Evolutionary conservation across 805 yeast species (phyloP).

Genomic region (Kodamaea jinghongensis): DNA sequence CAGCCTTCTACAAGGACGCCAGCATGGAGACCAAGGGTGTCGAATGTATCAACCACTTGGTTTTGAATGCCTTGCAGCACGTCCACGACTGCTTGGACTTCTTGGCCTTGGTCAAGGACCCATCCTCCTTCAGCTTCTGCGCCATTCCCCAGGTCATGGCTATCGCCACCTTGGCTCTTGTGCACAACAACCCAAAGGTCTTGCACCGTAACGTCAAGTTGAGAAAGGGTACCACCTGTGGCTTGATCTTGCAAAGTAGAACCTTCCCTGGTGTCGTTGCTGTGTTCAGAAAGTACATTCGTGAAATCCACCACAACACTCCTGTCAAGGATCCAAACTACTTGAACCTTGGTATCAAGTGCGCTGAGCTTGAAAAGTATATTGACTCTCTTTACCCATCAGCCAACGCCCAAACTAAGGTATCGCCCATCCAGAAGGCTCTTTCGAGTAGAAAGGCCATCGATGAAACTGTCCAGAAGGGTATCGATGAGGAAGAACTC

Average conservation of each 20-base stretch:
- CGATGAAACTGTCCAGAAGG: conserved; percentile 10
- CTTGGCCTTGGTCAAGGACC: conserved; percentile 73
- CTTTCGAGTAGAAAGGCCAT: conserved; percentile 10
- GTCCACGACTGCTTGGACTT: conserved; percentile 74
- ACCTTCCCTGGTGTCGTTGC: conserved; percentile 71
- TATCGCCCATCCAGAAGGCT: conserved; percentile 7
- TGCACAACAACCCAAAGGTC: conserved; percentile 76
- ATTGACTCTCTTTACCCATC: conserved; percentile 73
- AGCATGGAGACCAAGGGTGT: conserved; percentile 58
- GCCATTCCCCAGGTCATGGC: conserved; percentile 99
- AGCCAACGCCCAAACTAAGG: conserved; percentile 9
- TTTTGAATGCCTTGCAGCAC: conserved; percentile 74
- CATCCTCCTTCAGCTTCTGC: conserved; percentile 84
- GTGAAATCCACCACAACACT: conserved; percentile 74
- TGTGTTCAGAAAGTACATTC: conserved; percentile 73
- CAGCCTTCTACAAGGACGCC: conserved; percentile 49
- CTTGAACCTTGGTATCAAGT: conserved; percentile 73
- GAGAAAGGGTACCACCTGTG: conserved; percentile 83
- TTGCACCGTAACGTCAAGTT: conserved; percentile 76
- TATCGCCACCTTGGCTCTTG: conserved; percentile 84
- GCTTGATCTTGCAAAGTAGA: conserved; percentile 69
- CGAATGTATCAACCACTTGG: conserved; percentile 77
- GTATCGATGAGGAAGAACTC: conserved; percentile 9
- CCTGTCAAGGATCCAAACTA: conserved; percentile 84
- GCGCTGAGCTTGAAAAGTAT: conserved; percentile 87